Base-by-base conservation (phyloP, 163 green algal genomes). In the Chlorella variabilis region DNA sequence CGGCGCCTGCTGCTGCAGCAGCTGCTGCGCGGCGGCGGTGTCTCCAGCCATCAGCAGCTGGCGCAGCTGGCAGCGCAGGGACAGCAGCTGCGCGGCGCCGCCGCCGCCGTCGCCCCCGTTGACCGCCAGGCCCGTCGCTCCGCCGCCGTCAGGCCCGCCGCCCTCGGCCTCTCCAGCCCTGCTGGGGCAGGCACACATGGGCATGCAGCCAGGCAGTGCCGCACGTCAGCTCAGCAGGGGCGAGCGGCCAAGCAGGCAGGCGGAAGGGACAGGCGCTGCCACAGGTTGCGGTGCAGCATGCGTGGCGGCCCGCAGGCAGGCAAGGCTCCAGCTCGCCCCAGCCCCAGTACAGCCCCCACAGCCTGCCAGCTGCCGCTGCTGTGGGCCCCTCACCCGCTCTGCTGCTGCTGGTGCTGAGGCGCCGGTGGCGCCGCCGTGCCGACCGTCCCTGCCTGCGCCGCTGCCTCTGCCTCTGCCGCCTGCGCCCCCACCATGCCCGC, bases 401-500 rank as follows among this genome's bases (percentile, higher is more conserved):
- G n/a, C n/a, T 54, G 45, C 11, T 11, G 45, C 45, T 11, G 45
- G 45, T 54, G 45, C 45, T 54, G 45, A 23, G 45, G 11, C 45
- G 45, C 45, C 15, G 45, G 45, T 54, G 45, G 45, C 45, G 45
- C n/a, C n/a, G n/a, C 11, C 45, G 45, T 54, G 45, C 45, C 45
- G 11, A 11, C 45, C 11, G 11, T 54, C 11, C 45, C 45, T 54
- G 65, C 65, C 36, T 20, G 65, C 38, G 38, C 20, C 2, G 23
- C 36, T 27, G n/a, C 68, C n/a, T 8, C 29, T 63, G 68, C 68
- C 29, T 2, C n/a, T 18, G 34, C 41, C 29, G 0, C 27, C 65
- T 38, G 80, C n/a, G n/a, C n/a, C n/a, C n/a, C n/a, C n/a, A n/a
- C 48, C 58, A 85, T 59, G 36, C 87, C 88, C 11, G 85, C 84